phyloP scores from a whole-genome alignment of 148 eudicot genomes.

The Rhododendron ferrugineum region DNA sequence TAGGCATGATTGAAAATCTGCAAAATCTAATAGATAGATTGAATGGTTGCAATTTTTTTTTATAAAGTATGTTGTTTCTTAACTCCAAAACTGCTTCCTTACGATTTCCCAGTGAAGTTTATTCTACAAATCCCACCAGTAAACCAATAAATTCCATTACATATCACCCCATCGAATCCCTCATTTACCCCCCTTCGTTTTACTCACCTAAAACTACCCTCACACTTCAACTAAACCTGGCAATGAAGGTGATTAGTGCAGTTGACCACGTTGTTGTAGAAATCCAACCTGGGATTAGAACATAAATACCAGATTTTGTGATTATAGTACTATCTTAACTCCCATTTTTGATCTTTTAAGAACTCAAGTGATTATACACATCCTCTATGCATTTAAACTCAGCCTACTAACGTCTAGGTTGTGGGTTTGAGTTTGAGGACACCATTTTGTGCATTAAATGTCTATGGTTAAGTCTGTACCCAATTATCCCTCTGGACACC shows the following conservation, averaged over 20 bases:
- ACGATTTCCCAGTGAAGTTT: neutral
- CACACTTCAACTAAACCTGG: neutral
- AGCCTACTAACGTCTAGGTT: neutral
- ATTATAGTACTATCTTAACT: neutral
- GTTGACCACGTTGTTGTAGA: neutral
- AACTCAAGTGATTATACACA: neutral
- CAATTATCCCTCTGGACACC: neutral
- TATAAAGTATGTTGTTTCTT: neutral
- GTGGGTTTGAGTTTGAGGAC: neutral
- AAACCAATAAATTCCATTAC: neutral
- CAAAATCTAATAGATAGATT: neutral
- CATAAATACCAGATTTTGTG: neutral
- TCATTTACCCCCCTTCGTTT: neutral
- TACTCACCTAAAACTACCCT: neutral
- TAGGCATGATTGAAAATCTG: neutral
- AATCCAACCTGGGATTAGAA: neutral
- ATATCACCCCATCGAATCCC: neutral
- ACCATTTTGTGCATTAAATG: neutral
- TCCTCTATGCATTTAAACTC: neutral
- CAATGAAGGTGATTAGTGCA: neutral
- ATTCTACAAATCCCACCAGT: neutral
- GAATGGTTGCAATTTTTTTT: neutral
- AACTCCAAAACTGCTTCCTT: neutral
- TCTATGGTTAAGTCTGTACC: neutral
- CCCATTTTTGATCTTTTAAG: neutral